Evolutionary conservation across 2,329 filamentous ascomycete genomes (phyloP), one percentile per base, ranked within the genome.

Genomic region (Knufia petricola): DNA sequence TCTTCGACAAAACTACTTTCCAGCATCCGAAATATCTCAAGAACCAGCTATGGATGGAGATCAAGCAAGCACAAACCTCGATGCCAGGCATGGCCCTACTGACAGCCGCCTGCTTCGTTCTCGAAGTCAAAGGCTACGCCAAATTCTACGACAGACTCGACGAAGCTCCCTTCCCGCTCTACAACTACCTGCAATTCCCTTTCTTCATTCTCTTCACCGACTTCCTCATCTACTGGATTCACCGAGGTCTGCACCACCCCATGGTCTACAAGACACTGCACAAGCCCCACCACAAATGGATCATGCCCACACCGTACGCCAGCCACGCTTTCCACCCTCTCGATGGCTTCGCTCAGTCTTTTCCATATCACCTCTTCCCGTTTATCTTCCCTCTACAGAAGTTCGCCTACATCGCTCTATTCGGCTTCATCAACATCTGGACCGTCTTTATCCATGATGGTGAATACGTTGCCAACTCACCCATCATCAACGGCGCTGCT

Each of bases 251-350:
- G 53, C 88, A 95, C 69, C 82, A 88, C 67, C 85, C 85, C 13
- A 63, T 69, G 40, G 64, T 92, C 58, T 96, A 96, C 78, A 94
- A 89, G 73, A 74, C 74, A 57, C 76, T 95, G 43, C 90, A 96
- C 78, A 96, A 96, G 79, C 84, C 88, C 57, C 90, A 96, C 70
- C 90, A 96, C 81, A 95, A 95, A 74, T 96, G 90, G 90, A 95
- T 96, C 69, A 94, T 95, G 87, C 90, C 90, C 2, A 94, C 87
- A 2, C 90, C 90, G 0, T 95, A 80, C 65, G 89, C 90, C 36
- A 88, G 84, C 59, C 85, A 95, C 63, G 90, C 90, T 50, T 96
- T 96, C 77, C 88, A 96, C 72, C 89, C 90, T 1, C 66, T 95
- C 46, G 90, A 96, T 63, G 90, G 90, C 62, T 95, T 84, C 69